Evolutionary conservation across 2,329 filamentous ascomycete species (phyloP).

Genomic region (Aspergillus pseudoglaucus): DNA sequence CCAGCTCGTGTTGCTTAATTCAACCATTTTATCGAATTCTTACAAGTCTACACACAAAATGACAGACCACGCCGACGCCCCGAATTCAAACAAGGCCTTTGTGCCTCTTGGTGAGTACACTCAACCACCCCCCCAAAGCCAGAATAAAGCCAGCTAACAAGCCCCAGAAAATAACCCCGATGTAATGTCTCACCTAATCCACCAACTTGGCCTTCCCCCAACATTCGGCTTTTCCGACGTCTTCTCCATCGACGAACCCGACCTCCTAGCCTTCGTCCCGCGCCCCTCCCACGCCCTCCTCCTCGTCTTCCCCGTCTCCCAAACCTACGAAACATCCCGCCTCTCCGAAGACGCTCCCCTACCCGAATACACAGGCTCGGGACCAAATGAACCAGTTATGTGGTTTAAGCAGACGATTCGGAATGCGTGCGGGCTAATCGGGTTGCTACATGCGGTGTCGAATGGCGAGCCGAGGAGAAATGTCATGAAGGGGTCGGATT

Average conservation of each 20-base stretch:
- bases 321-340: slow-evolving; percentile 71
- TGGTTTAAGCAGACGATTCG: slow-evolving; percentile 96
- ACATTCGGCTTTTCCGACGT: slow-evolving; percentile 80
- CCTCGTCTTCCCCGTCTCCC: slow-evolving; percentile 81
- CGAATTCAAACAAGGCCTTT: slow-evolving; percentile 40
- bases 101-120: slow-evolving; percentile 39
- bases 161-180: slow-evolving; percentile 67
- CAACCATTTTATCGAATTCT: neutral
- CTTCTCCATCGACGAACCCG: slow-evolving; percentile 79
- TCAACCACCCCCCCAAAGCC: neutral
- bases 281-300: slow-evolving; percentile 82
- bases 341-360: slow-evolving; percentile 62
- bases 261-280: slow-evolving; percentile 78
- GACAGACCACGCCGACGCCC: slow-evolving; percentile 30
- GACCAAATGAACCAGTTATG: slow-evolving; percentile 66
- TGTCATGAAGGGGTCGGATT: slow-evolving; percentile 47
- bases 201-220: slow-evolving; percentile 75
- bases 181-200: slow-evolving; percentile 77
- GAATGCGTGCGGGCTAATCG: slow-evolving; percentile 89
- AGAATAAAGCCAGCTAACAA: slow-evolving; percentile 5
- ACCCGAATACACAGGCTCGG: slow-evolving; percentile 60
- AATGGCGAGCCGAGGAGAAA: slow-evolving; percentile 66
- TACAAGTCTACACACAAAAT: slow-evolving; percentile 12
- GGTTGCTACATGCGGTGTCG: slow-evolving; percentile 69
- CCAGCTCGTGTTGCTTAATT: neutral